These are phyloP conservation scores for Opeltia flavorubescens DNA, from an alignment of 495 filamentous ascomycete species.

Conservation along the genomic window DNA sequence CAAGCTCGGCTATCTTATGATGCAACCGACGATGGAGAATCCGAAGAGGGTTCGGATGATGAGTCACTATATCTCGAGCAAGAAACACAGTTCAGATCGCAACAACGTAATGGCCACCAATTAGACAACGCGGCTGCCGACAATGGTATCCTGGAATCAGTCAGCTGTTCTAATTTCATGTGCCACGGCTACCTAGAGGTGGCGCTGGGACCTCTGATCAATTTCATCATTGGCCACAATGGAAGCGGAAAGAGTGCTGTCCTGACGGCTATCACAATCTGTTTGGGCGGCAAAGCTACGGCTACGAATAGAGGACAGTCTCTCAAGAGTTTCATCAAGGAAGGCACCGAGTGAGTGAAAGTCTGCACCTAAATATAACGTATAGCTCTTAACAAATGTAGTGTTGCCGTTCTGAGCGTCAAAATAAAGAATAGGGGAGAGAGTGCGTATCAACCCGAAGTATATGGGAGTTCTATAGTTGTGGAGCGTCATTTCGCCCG, in stretches of 20 bases:
- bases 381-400: conserved; percentile 13
- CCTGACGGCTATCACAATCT: conserved; percentile 86
- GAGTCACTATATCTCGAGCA: conserved; percentile 47
- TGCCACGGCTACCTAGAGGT: conserved; percentile 73
- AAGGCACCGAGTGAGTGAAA: conserved; percentile 54
- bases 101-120: conserved; percentile 36
- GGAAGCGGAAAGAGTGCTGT: conserved; percentile 98
- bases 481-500: conserved; percentile 80
- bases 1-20: conserved; percentile 14
- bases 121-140: conserved; percentile 63
- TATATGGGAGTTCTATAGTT: conserved; percentile 75
- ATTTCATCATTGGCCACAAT: conserved; percentile 96
- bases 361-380: conserved; percentile 11
- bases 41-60: conserved; percentile 22
- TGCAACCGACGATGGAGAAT: conserved; percentile 11
- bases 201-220: conserved; percentile 79
- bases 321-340: conserved; percentile 84
- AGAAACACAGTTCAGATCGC: conserved; percentile 56
- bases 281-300: conserved; percentile 86
- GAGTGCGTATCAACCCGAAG: conserved; percentile 67
- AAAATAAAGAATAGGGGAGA: conserved; percentile 81
- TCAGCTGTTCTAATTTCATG: conserved; percentile 89
- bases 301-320: conserved; percentile 91
- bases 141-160: conserved; percentile 69
- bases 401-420: conserved; percentile 43